These are phyloP conservation scores for Aspergillus luchuensis DNA, from an alignment of 2,329 filamentous ascomycete species.

Conservation along the genomic window DNA sequence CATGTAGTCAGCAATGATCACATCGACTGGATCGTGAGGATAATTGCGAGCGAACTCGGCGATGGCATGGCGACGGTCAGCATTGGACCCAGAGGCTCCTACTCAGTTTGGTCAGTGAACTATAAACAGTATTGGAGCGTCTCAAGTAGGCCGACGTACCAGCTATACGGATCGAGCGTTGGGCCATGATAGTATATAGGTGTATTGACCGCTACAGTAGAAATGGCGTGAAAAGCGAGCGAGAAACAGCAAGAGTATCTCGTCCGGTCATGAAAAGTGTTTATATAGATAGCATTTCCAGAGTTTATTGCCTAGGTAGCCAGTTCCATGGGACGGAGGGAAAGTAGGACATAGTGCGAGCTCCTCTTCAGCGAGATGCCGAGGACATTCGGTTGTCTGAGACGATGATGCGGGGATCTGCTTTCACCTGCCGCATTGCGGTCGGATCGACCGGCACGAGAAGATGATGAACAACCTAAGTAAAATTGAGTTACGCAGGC, in stretches of 20 bases:
- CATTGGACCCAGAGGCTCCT: constrained; percentile 50
- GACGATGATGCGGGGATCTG: constrained; percentile 19
- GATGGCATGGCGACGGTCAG: constrained; percentile 50
- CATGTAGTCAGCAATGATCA: constrained; percentile 53
- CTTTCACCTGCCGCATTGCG: not conserved
- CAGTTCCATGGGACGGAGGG: not conserved
- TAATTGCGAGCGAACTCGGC: constrained; percentile 45
- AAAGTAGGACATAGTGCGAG: not conserved
- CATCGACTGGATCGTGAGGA: constrained; percentile 49
- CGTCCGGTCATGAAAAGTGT: not conserved
- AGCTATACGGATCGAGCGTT: constrained; percentile 32
- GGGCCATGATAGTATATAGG: constrained; percentile 16
- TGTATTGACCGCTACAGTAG: not conserved
- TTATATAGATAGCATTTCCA: not conserved
- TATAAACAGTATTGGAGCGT: not conserved
- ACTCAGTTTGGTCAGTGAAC: not conserved
- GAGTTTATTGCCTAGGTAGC: not conserved
- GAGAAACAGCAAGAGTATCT: no score
- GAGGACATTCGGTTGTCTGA: constrained; percentile 20
- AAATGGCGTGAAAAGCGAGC: no score
- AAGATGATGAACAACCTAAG: not conserved
- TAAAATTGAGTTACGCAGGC: not conserved
- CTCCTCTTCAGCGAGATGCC: not conserved
- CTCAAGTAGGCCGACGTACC: constrained; percentile 18
- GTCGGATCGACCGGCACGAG: not conserved